Evolutionary conservation across 495 filamentous ascomycete species (phyloP), one percentile per base, ranked within the genome.

Genomic region (Podospora conica): DNA sequence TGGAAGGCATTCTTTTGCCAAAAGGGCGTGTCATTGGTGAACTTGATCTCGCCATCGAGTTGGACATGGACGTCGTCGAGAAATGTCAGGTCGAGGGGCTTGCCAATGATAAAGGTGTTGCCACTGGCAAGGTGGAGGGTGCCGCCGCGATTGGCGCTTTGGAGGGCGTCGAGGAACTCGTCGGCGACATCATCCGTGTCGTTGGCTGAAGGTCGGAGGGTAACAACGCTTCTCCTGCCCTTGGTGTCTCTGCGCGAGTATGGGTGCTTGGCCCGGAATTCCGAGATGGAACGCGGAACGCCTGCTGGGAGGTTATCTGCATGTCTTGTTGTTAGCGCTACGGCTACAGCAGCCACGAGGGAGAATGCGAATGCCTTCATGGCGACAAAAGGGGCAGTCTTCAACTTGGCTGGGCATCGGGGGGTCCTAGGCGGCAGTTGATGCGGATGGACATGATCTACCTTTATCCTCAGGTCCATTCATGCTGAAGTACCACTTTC

Each of bases 1-100:
- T 73, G 79, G 73, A 84, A 87, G 68, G 84, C 75, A 68, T 86
- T 82, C 18, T 71, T 77, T 74, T 86, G 84, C 85, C 85, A 87
- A 74, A 83, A 87, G 15, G 74, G 70, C 48, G 85, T 82, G 63
- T 87, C 80, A 62, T 87, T 78, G 53, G 85, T 87, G 74, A 87
- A 87, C 77, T 82, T 80, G 61, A 86, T 72, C 72, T 85, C 79
- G 55, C 84, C 85, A 54, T 87, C 84, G 62, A 86, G 75, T 53
- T 81, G 80, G 40, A 87, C 77, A 53, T 86, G 79, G n/a, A 86
- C 73, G 61, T 86, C 74, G 68, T 86, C 67, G 64, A 86, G 72
- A 65, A 86, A 86, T 10, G 78, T 85, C 61, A 86, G 64, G 68
- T 86, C 82, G 21, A 87, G 70, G 63, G 82, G 84, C 72, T 82